Evolutionary conservation across 169 alveolate genomes (phyloP), one percentile per base, ranked within the genome.

Genomic region (Besnoitia besnoiti): DNA sequence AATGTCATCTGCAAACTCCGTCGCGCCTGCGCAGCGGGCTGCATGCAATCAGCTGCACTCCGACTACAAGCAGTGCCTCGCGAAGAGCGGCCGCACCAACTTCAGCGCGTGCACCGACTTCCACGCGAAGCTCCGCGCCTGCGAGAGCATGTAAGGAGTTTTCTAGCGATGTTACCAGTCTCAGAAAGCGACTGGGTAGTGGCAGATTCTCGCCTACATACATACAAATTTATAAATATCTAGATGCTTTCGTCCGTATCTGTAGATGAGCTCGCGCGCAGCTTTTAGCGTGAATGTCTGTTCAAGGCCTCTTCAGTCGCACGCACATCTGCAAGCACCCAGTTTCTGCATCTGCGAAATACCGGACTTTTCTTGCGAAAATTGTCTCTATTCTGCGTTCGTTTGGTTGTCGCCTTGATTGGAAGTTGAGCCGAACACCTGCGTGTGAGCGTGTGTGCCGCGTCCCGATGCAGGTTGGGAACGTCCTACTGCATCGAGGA

Each of bases 71-170:
- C 87, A 77, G 35, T 77, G 87, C 55, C 87, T 77, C 59, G 49
- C 87, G 16, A 77, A 77, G 87, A 42, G 39, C 40, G 87, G 87
- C 61, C 50, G 87, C 16, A 67, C 39, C 39, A 37, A 77, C 59
- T 77, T 77, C 55, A 42, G 61, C 61, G 55, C 61, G 14, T 77
- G 87, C 55, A 40, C 87, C 50, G 87, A 77, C 87, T 77, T 77
- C 87, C 59, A 77, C 87, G 30, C 59, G 40, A 39, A 77, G 47
- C 59, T 77, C 30, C 49, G 87, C 19, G 87, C 87, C 21, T 77
- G 87, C 87, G 87, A 77, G 35, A 77, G 40, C 50, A 42, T 77
- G 87, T 77, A 40, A 39, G 87, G 7, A 21, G 12, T 55, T n/a
- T n/a, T n/a, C n/a, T n/a, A n/a, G n/a, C n/a, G n/a, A n/a, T n/a